phyloP scores from a whole-genome alignment of 2,329 filamentous ascomycete genomes.

The Aspergillus persii region DNA sequence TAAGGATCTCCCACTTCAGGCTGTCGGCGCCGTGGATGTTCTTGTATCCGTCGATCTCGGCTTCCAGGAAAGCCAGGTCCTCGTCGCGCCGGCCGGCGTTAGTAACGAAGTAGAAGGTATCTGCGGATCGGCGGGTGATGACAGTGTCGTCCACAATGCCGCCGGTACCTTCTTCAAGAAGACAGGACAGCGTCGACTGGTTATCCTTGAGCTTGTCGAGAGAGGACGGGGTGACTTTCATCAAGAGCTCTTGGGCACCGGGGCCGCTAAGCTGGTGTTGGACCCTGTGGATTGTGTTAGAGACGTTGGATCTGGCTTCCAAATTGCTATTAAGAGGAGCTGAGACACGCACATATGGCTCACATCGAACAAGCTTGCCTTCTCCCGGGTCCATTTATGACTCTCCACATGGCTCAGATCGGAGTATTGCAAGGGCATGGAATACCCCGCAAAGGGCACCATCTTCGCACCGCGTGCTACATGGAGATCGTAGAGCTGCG shows the following conservation, averaged over 20 bases:
- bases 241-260: slow-evolving; percentile 75
- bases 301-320: not conserved
- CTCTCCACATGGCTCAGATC: slow-evolving; percentile 76
- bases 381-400: slow-evolving; percentile 83
- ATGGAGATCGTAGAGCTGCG: slow-evolving; percentile 76
- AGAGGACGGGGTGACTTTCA: slow-evolving; percentile 77
- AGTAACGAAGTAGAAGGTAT: slow-evolving; percentile 87
- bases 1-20: slow-evolving; percentile 67
- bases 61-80: slow-evolving; percentile 72
- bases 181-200: slow-evolving; percentile 76
- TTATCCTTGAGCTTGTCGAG: slow-evolving; percentile 63
- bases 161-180: slow-evolving; percentile 75
- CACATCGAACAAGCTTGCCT: slow-evolving; percentile 92
- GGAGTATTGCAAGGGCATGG: slow-evolving; percentile 89
- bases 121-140: slow-evolving; percentile 72
- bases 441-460: slow-evolving; percentile 91
- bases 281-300: slow-evolving; percentile 46
- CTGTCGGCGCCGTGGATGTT: slow-evolving; percentile 52
- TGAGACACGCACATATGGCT: slow-evolving; percentile 75
- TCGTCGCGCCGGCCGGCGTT: slow-evolving; percentile 92
- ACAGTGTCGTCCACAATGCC: slow-evolving; percentile 95
- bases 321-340: not conserved
- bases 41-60: slow-evolving; percentile 64
- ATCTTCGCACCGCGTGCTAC: slow-evolving; percentile 80
- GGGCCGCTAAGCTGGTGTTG: slow-evolving; percentile 83